phyloP scores from a whole-genome alignment of 768 basidiomycete genomes.

The Xerocomellus chrysenteron region DNA sequence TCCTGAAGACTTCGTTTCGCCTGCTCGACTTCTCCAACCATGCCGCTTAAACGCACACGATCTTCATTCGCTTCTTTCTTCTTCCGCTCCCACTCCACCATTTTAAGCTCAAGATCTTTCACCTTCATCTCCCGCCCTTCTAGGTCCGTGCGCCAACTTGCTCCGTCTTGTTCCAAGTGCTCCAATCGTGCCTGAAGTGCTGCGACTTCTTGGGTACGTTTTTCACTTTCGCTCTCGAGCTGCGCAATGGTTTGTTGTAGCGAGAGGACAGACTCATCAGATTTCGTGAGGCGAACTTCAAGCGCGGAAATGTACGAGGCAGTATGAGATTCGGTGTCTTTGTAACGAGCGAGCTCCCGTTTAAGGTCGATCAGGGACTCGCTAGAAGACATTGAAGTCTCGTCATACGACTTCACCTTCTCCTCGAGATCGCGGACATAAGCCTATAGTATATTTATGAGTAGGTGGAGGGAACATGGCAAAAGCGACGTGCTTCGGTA shows the following conservation, averaged over 20 bases:
- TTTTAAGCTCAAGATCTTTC: constrained; percentile 71
- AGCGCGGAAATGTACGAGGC: constrained; percentile 82
- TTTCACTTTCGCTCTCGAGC: constrained; percentile 74
- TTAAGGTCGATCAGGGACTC: constrained; percentile 81
- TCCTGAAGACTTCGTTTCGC: constrained; percentile 69
- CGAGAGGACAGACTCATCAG: constrained; percentile 72
- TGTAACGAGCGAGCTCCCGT: constrained; percentile 76
- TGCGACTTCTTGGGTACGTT: constrained; percentile 69
- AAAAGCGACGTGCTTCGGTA: constrained; percentile 67
- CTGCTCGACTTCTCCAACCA: constrained; percentile 68
- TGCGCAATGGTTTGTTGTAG: constrained; percentile 71
- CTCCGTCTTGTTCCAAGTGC: constrained; percentile 65
- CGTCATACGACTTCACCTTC: constrained; percentile 84
- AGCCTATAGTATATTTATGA: constrained; percentile 48
- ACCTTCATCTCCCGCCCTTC: constrained; percentile 80
- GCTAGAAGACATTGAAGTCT: constrained; percentile 70
- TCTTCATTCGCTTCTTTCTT: constrained; percentile 67
- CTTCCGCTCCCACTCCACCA: constrained; percentile 76
- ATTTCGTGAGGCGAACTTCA: constrained; percentile 73
- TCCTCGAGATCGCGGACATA: constrained; percentile 94
- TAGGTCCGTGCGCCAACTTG: constrained; percentile 81
- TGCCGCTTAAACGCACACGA: constrained; percentile 59
- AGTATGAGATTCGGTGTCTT: constrained; percentile 71
- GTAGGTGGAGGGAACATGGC: neutral
- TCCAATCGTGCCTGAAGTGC: constrained; percentile 71